Conservation (phyloP, 352 stramenopile genomes). For the Globisporangium radiosum region DNA sequence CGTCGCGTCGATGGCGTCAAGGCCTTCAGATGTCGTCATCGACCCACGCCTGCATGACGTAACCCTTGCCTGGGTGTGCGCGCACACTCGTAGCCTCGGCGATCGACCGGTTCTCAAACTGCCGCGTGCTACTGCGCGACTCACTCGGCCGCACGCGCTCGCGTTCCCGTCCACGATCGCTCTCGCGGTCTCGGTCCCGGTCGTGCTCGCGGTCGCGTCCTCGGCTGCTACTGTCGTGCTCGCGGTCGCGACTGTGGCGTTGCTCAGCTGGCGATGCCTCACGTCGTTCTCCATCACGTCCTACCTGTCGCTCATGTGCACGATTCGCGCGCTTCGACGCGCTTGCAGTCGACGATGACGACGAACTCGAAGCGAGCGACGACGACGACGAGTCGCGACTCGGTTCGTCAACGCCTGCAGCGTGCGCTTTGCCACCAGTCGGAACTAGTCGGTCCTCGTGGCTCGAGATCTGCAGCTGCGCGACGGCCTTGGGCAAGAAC, state of each 20-base stretch:
- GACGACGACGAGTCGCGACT: slow-evolving; percentile 16
- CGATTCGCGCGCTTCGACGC: background rate
- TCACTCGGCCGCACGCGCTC: background rate
- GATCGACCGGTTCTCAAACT: slow-evolving; percentile 13
- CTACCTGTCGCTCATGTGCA: too few species aligned
- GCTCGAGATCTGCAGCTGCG: slow-evolving; percentile 3
- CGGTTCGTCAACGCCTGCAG: slow-evolving; percentile 4
- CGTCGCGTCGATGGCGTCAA: too few species aligned
- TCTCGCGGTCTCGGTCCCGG: slow-evolving; percentile 2
- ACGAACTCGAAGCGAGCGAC: slow-evolving; percentile 10
- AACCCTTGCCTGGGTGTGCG: slow-evolving; percentile 29
- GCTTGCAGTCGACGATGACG: slow-evolving; percentile 9
- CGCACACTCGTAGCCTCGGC: slow-evolving; percentile 8
- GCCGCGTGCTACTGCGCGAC: slow-evolving; percentile 8
- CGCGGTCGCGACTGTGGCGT: background rate
- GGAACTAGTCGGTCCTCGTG: background rate
- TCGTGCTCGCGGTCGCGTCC: slow-evolving; percentile 19
- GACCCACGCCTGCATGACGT: slow-evolving; percentile 65
- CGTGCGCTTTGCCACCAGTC: background rate
- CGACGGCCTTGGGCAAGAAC: background rate
- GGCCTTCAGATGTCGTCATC: slow-evolving; percentile 24
- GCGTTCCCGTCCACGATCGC: background rate
- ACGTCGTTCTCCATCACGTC: too few species aligned
- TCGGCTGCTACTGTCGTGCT: slow-evolving; percentile 7
- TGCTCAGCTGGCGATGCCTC: background rate